Evolutionary conservation across 768 basidiomycete species (phyloP), one percentile per base, ranked within the genome.

Genomic region (Boletus vinaceobasis): DNA sequence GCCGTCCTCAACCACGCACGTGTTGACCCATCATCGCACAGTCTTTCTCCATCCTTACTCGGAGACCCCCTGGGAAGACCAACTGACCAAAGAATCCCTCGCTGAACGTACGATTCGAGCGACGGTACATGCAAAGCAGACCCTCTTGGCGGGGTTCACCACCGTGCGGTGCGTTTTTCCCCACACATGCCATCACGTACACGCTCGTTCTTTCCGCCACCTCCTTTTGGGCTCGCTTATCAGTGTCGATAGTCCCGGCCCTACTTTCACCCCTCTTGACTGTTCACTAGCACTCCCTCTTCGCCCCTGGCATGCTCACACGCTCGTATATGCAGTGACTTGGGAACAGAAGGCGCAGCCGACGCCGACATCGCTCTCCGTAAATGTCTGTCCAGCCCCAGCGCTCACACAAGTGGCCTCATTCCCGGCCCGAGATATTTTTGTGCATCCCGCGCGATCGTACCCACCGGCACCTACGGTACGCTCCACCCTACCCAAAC

Each of bases 331-430:
- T 29, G 23, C 9, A 84, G 84, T 32, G 85, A 86, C 60, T 72
- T 87, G 6, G 85, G 85, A n/a, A 86, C 85, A 1, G 85, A 87
- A 64, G 85, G 84, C 2, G 83, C 84, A 1, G 77, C 71, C 26
- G 85, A 86, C 60, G 82, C 84, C 17, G 84, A 87, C 60, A 69
- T 85, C 13, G 73, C 76, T 0, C 70, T 87, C 36, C 75, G 83
- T 19, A 81, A 81, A 57, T 83, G 83, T 61, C 61, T 86, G 17
- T 75, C 80, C 17, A 72, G 71, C 7, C 68, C 72, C 2, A 65
- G 71, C 23, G 66, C 79, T 1, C 61, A 71, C 7, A 69, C 72
- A 6, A 65, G 73, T n/a, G 67, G 79, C 1, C 61, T 86, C 43
- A 79, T 82, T 17, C 76, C 79, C n/a, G 83, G 83, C 0, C 85